Evolutionary conservation across 208 protist species (phyloP).

Genomic region (Acanthamoeba lenticulata): DNA sequence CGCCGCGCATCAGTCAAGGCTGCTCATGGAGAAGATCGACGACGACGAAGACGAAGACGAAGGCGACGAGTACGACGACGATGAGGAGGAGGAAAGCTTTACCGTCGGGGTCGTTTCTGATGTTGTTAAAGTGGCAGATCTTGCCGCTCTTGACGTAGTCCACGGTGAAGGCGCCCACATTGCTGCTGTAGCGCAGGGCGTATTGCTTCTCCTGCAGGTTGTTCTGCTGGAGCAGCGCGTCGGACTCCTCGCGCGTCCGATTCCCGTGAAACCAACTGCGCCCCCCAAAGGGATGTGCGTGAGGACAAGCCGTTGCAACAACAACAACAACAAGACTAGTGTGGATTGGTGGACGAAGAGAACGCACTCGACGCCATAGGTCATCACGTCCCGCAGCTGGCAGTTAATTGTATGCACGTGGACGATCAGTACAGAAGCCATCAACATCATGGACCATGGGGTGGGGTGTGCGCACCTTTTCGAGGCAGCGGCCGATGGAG

Average conservation of each 20-base stretch:
- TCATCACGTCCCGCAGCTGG: slow-evolving; percentile 18
- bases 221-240: not conserved
- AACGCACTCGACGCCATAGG: not conserved
- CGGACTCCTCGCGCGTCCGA: not conserved
- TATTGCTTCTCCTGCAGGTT: not conserved
- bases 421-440: not conserved
- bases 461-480: not conserved
- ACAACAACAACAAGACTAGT: not conserved
- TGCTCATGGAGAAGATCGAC: not conserved
- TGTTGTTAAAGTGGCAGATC: slow-evolving; percentile 63
- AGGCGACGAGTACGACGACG: not conserved
- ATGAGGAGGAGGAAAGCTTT: not conserved
- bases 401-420: not conserved
- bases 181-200: slow-evolving; percentile 33
- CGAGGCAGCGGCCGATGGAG: not conserved
- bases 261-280: slow-evolving; percentile 49
- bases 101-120: slow-evolving; percentile 5
- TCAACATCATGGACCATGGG: not conserved
- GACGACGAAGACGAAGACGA: not conserved
- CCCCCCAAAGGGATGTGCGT: not conserved
- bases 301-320: not conserved
- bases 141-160: slow-evolving; percentile 53
- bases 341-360: not conserved
- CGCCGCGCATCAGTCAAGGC: not conserved
- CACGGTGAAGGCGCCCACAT: slow-evolving; percentile 37